Base-by-base conservation (phyloP, 1,284 basidiomycete genomes). In the Melanopsichium pennsylvanicum region DNA sequence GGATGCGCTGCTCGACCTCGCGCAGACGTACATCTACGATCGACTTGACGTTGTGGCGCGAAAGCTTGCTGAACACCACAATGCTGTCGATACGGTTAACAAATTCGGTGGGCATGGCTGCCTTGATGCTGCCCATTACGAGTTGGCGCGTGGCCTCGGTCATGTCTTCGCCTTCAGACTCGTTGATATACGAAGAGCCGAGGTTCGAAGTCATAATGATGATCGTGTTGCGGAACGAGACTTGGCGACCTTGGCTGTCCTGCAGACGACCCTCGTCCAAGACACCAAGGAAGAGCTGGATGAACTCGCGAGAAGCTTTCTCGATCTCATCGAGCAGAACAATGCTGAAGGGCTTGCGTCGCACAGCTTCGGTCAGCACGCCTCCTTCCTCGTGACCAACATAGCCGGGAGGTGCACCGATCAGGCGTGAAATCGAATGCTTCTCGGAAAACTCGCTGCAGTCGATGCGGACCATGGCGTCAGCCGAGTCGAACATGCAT, bases 381-480 rank as follows among this genome's bases (percentile, higher is more conserved):
- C 92, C 92, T 9, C 90, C 92, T 82, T 95, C 91, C 83, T 64
- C 91, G 85, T 88, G 92, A 2, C 94, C 95, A 16, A 97, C 89
- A 75, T 94, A 96, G 7, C 93, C 85, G 1, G 86, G 85, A 0
- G 84, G 84, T 13, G 85, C 79, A 27, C 78, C 78, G 46, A 87
- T 84, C 7, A 87, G 79, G 13, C 85, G 80, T 13, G 84, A 83
- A 67, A 86, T 83, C 25, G 83, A 81, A 78, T 86, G 85, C 74
- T 85, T 84, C 74, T 86, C 85, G 3, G 66, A 76, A 59, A 76
- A 82, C 73, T 82, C 81, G 45, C 83, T 84, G 11, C 83, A 84
- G 74, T 87, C 86, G 75, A 87, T 86, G 16, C 86, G 82, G 34
- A 85, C 78, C 84, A 87, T 86, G 10, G 86, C 85, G 38, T 85